Percentiles rank a stretch among this genome's conserved stretches.
phyloP scores from a whole-genome alignment of 352 stramenopile genomes.

The Pythium aristosporum region DNA sequence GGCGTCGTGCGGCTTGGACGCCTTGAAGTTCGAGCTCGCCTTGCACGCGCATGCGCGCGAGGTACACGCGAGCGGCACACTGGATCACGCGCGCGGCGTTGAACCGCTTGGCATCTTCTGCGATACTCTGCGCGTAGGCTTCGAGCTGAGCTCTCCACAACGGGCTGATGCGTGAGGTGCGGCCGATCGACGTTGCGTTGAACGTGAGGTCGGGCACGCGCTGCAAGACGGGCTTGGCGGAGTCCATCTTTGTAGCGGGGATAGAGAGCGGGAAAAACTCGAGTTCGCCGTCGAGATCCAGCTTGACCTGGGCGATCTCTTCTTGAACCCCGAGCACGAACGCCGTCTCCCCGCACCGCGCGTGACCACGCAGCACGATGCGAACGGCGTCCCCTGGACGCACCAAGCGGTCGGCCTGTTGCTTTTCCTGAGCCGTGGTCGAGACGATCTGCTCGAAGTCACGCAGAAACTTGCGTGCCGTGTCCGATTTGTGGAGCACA shows the following conservation, averaged over 20 bases:
- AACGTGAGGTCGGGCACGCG: conserved; percentile 64
- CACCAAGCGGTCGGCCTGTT: conserved; percentile 39
- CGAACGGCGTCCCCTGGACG: conserved; percentile 56
- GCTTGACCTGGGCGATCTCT: conserved; percentile 70
- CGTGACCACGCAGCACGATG: conserved; percentile 73
- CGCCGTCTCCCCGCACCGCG: conserved; percentile 71
- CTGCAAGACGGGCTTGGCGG: conserved; percentile 55
- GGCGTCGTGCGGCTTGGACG: conserved; percentile 55
- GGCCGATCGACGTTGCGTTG: conserved; percentile 40
- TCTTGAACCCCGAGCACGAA: conserved; percentile 68
- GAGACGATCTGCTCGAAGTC: conserved; percentile 63
- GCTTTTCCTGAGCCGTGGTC: conserved; percentile 38
- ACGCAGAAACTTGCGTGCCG: conserved; percentile 52
- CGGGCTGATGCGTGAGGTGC: conserved; percentile 40
- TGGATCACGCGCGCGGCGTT: conserved; percentile 73
- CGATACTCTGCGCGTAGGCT: conserved; percentile 61
- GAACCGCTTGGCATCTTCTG: conserved; percentile 62
- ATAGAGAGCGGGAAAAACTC: conserved; percentile 76
- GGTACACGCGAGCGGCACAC: conserved; percentile 65
- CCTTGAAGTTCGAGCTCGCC: conserved; percentile 67
- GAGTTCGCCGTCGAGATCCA: conserved; percentile 75
- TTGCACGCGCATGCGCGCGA: conserved; percentile 61
- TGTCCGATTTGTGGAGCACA: conserved; percentile 43
- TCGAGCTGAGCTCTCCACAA: conserved; percentile 57
- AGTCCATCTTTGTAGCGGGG: conserved; percentile 55